Base-by-base conservation (phyloP, 1,139 yeast species). In the Suzukiozyma palmioleophila region DNA sequence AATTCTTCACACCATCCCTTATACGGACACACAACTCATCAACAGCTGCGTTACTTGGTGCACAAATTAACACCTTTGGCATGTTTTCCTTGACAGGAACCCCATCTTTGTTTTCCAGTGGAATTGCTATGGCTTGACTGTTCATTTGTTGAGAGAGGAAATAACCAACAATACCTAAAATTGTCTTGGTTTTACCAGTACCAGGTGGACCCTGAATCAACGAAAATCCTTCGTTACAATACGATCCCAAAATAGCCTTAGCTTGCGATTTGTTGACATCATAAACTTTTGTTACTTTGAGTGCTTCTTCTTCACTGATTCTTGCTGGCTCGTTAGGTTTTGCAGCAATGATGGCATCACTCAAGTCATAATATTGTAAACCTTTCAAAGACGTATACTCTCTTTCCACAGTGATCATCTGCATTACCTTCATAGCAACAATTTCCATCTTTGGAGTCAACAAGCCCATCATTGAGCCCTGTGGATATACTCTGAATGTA, bases 11-110 rank as follows among this genome's bases (percentile, higher is more conserved):
- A 2, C 97, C 97, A 26, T 69, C 73, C 49, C 85, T 80, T 44
- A 94, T 66, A 58, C 99, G 82, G 16, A 90, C 53, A n/a, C 90
- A 95, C 49, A 94, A 71, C 56, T 94, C 98, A 64, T 94, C 99
- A 7, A 94, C 97, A 8, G 99, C 99, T 0, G 99, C 99, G 65
- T 94, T 94, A 59, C 97, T 88, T 2, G 99, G 99, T 1, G 98
- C 98, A 75, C 98, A 94, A 25, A 94, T 81, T 39, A 94, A 66
- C 3, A 94, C 78, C 43, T 74, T 76, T 6, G 57, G 55, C 7
- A 47, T 53, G 14, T 46, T 49, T 46, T 28, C 38, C 34, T 37
- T 14, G 25, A 40, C 37, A 3, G 45, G 22, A 12, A 33, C 15
- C 12, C 24, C 36, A 6, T 45, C 39, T 8, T 35, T 32, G 8